Base-by-base conservation (phyloP, 106 monocot species). In the Chionographis japonica region DNA sequence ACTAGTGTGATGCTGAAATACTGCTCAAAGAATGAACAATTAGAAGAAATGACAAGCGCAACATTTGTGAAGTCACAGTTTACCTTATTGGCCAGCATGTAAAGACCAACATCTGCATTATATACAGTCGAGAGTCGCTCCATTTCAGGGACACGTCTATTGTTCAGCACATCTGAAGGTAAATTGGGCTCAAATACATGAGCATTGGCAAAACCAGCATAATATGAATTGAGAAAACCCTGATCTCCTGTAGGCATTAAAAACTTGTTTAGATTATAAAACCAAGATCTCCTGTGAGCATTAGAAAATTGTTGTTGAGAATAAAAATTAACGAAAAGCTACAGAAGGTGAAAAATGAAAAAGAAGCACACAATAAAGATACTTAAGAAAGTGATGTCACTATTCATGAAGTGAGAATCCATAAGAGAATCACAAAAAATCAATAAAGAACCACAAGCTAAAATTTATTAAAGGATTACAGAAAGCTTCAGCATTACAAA, bases 51-150 rank as follows among this genome's bases (percentile, higher is more conserved):
- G 46, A 46, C 46, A 46, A 46, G 8, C 9, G 0, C 9, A 5
- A 2, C 5, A 12, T 14, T 3, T 12, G 1, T 3, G 59, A 14
- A 10, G 13, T 68, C 27, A 53, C 2, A 53, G 9, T 66, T 59
- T 68, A 92, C 97, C 97, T 97, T 97, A 77, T 97, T 97, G 61
- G 97, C 97, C 46, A 97, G 92, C 97, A 97, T 97, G 68, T 97
- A 97, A 61, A 97, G 87, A 57, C 97, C 97, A 84, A 97, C 97
- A 75, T 97, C 97, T 36, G 97, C 97, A 85, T 97, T 97, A 80
- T 92, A 97, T 35, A 97, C 56, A 27, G 97, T 97, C 68, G 97
- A 92, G 37, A 97, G 87, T 54, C 97, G 68, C 63, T 92, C 84
- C 82, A 89, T 85, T 72, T 87, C 80, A 63, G 86, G 92, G 52